phyloP scores from a whole-genome alignment of 306 rosid genomes.

The Heteromeles arbutifolia region DNA sequence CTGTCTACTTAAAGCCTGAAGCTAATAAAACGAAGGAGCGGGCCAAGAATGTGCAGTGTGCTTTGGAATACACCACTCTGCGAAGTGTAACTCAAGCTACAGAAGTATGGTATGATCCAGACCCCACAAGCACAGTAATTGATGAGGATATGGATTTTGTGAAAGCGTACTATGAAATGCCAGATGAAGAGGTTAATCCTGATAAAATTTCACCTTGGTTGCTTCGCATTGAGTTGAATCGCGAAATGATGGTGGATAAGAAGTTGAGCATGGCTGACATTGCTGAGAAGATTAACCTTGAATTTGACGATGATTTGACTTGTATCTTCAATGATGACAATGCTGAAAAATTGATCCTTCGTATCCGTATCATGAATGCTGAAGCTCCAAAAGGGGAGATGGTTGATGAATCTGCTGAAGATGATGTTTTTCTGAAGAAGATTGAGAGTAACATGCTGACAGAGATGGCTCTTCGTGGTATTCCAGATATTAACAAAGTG shows the following conservation, averaged over 20 bases:
- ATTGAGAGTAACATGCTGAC: slow-evolving; percentile 97
- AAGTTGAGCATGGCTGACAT: slow-evolving; percentile 98
- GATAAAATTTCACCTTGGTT: slow-evolving; percentile 98
- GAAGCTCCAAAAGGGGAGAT: slow-evolving; percentile 91
- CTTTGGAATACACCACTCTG: slow-evolving; percentile 91
- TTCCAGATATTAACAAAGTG: slow-evolving; percentile 88
- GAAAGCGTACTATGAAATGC: slow-evolving; percentile 91
- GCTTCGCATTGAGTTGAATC: slow-evolving; percentile 93
- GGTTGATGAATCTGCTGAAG: slow-evolving; percentile 94
- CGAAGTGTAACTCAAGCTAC: slow-evolving; percentile 98
- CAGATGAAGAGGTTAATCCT: slow-evolving; percentile 91
- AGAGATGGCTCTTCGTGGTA: slow-evolving; percentile 95
- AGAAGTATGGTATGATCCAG: slow-evolving; percentile 98
- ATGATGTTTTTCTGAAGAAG: slow-evolving; percentile 90
- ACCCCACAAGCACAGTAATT: slow-evolving; percentile 85
- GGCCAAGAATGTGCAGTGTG: slow-evolving; percentile 98
- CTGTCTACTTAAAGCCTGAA: slow-evolving; percentile 80
- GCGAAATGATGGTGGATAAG: slow-evolving; percentile 99
- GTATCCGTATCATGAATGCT: slow-evolving; percentile 93
- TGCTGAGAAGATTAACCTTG: slow-evolving; percentile 94
- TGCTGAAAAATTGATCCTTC: slow-evolving; percentile 93
- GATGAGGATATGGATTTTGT: slow-evolving; percentile 95
- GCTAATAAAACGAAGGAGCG: slow-evolving; percentile 85
- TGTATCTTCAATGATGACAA: slow-evolving; percentile 96
- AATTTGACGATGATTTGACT: slow-evolving; percentile 84